Evolutionary conservation across 495 filamentous ascomycete genomes (phyloP), one percentile per base, ranked within the genome.

Genomic region (Penicillium maclennaniae): DNA sequence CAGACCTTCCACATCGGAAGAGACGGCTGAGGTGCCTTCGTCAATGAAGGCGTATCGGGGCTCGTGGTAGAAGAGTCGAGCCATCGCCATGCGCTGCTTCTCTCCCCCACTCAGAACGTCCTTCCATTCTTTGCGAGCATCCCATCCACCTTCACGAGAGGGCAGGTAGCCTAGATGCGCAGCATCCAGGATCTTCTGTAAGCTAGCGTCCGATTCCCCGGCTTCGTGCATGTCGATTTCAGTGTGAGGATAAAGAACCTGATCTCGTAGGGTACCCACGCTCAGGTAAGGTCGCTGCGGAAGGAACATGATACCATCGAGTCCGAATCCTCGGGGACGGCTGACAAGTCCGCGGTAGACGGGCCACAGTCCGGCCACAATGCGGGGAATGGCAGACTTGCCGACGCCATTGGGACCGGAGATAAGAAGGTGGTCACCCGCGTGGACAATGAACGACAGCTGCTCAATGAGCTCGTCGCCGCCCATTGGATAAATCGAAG

Each of bases 71-170:
- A 97, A 75, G 20, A 97, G 64, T 44, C 95, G 77, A 7, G 95
- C 95, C 59, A 97, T 87, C 7, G 83, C 89, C 76, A 97, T 86
- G 21, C 95, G 77, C 70, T 99, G 95, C 73, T 99, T 99, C 76
- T 99, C 95, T n/a, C 95, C 95, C 10, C 95, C 95, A 53, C 86
- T 91, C 16, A 99, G 70, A 9, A 99, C 89, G 62, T 97, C 93
- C 73, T 97, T 97, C 95, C 95, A 99, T 59, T 95, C 93, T 71
- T 99, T 97, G 23, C 88, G 77, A 19, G 89, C 88, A 63, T 99
- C 91, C 92, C 92, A 99, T 12, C 95, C 95, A 21, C 92, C 95
- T 73, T 99, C 95, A 17, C 95, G 84, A 28, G 88, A 81, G 6
- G 89, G 89, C 5, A 99, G 77, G 69, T 97, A 97, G 7, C 91